These are phyloP conservation scores for Arthroderma sp. DNA, from an alignment of 2,329 filamentous ascomycete species.

Conservation along the genomic window DNA sequence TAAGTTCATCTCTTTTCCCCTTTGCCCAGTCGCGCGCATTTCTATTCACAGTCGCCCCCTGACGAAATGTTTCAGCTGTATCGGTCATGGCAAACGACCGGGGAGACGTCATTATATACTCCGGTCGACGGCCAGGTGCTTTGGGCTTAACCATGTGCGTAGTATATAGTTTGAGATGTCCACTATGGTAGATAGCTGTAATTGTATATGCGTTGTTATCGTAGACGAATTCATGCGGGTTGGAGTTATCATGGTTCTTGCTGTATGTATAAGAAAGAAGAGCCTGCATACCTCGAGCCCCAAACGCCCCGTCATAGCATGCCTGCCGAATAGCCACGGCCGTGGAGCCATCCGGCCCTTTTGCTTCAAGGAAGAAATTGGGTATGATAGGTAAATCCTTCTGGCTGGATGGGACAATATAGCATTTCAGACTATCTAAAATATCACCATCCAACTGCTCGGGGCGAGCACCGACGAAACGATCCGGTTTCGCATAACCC, in stretches of 20 bases:
- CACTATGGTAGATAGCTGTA: constrained; percentile 11
- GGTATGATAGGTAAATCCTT: constrained; percentile 3
- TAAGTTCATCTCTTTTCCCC: constrained; percentile 25
- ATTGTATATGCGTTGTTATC: constrained; percentile 30
- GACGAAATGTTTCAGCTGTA: constrained; percentile 18
- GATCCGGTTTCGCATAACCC: constrained; percentile 16
- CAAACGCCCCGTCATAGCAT: constrained; percentile 25
- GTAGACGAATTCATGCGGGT: constrained; percentile 16
- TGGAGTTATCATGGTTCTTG: constrained; percentile 12
- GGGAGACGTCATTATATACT: constrained; percentile 7
- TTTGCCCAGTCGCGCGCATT: constrained; percentile 29
- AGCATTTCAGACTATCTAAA: constrained; percentile 13
- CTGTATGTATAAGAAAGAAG: constrained; percentile 22
- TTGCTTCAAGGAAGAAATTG: constrained; percentile 30
- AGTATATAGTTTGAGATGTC: constrained; percentile 7
- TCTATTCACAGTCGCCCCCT: constrained; percentile 27
- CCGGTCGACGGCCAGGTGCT: constrained; percentile 1
- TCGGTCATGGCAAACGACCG: constrained; percentile 4
- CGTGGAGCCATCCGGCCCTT: constrained; percentile 21
- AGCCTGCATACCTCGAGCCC: constrained; percentile 25
- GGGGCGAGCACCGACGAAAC: constrained; percentile 19
- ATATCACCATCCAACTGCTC: constrained; percentile 18
- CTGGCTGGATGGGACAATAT: constrained; percentile 18
- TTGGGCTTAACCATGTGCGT: neutral
- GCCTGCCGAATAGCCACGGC: constrained; percentile 24